These are phyloP conservation scores for Monosporascus sp. DNA, from an alignment of 2,329 filamentous ascomycete genomes.

Conservation along the genomic window DNA sequence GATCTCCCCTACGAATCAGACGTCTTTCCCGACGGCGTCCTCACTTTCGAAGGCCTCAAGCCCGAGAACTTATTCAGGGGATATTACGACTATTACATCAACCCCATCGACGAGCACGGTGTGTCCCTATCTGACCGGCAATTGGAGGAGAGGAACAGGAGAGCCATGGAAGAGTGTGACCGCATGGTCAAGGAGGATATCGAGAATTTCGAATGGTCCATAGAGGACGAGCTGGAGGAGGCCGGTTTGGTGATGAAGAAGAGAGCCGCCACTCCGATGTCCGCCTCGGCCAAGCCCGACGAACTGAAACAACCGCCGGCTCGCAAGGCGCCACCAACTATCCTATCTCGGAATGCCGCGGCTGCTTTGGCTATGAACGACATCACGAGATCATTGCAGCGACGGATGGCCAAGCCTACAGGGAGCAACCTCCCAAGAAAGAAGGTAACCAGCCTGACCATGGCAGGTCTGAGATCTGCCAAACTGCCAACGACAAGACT, in stretches of 20 bases:
- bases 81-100: conserved; percentile 56
- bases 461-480: conserved; percentile 27
- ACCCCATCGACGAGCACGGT: conserved; percentile 63
- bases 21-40: conserved; percentile 52
- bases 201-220: conserved; percentile 57
- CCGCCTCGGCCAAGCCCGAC: conserved; percentile 2
- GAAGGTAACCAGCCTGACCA: conserved; percentile 17
- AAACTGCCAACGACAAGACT: conserved; percentile 29
- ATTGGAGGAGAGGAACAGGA: conserved; percentile 48
- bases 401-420: conserved; percentile 22
- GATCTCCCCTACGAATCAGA: conserved; percentile 66
- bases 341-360: conserved; percentile 51
- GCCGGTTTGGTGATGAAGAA: conserved; percentile 25
- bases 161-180: conserved; percentile 53
- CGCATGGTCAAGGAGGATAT: conserved; percentile 63
- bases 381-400: conserved; percentile 25
- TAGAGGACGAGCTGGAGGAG: conserved; percentile 49
- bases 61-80: conserved; percentile 55
- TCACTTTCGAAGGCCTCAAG: conserved; percentile 55
- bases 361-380: conserved; percentile 43
- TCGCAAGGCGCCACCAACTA: conserved; percentile 39
- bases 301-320: conserved; percentile 7
- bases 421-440: conserved; percentile 17
- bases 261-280: conserved; percentile 12
- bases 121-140: conserved; percentile 58